Base-by-base conservation (phyloP, 768 basidiomycete species). In the Mrakia gelida region DNA sequence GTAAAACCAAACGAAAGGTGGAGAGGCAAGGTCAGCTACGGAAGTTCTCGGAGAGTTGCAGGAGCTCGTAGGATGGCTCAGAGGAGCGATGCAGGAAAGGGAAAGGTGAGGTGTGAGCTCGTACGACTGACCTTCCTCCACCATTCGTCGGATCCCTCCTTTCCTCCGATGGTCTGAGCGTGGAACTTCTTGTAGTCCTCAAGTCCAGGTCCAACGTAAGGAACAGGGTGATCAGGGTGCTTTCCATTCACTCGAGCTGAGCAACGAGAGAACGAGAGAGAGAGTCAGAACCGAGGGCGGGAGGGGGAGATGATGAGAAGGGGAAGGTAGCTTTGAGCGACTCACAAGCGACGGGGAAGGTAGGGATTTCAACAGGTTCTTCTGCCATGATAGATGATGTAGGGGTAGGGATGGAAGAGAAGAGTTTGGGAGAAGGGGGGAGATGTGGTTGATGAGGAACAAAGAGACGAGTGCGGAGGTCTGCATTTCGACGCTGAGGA, bases 201-300 rank as follows among this genome's bases (percentile, higher is more conserved):
- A 81, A 91, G 88, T 83, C 91, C 87, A 26, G 94, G 93, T 0
- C 91, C 92, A 34, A 98, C 82, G 83, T 96, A 93, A 3, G 92
- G 92, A 38, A 81, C 88, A 84, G 91, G 91, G 67, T 83, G 82
- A 15, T 90, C 90, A 1, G 71, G 71, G 63, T 88, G 83, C 71
- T 82, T 76, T 59, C 85, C 85, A 80, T 88, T 86, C 79, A 95
- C 83, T 76, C 93, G 91, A 65, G 91, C 89, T 6, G 93, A 41
- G 41, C 5, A 38, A n/a, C 8, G 32, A 38, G 5, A 26, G 23
- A 41, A 23, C 34, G 38, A 38, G 23, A 21, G 38, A 41, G 38
- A 30, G 65, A 41, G 67, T 70, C 41, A 70, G 67, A 21, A 70
- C 67, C 67, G 67, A 70, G 67, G 26, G 9, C 3, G 59, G 10